Percentiles rank a stretch among this genome's conserved stretches.
phyloP scores from a whole-genome alignment of 1,139 yeast species.

The Debaryomyces sp. region DNA sequence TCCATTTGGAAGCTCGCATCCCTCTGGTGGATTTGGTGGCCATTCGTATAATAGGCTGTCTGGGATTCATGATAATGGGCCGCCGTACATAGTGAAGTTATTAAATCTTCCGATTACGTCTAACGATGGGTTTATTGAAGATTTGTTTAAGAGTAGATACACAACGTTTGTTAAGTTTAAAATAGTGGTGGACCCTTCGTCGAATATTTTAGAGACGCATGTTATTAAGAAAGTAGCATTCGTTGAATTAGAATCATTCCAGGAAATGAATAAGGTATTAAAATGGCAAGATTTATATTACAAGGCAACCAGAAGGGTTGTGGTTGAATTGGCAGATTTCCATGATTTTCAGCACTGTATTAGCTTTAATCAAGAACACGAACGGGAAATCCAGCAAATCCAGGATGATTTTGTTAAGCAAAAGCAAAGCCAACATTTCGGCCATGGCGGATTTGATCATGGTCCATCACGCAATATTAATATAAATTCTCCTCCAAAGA shows the following conservation, averaged over 20 bases:
- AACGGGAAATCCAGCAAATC: constrained; percentile 30
- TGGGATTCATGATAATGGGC: constrained; percentile 32
- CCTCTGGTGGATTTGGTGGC: constrained; percentile 10
- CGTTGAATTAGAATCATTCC: constrained; percentile 53
- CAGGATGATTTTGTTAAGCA: constrained; percentile 34
- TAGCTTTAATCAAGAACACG: constrained; percentile 41
- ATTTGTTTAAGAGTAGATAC: constrained; percentile 46
- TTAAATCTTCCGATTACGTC: constrained; percentile 50
- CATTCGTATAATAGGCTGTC: background rate
- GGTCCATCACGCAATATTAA: constrained; percentile 7
- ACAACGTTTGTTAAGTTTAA: constrained; percentile 44
- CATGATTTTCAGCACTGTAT: constrained; percentile 50
- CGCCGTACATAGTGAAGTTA: constrained; percentile 62
- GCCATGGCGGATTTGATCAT: constrained; percentile 8
- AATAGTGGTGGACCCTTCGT: constrained; percentile 45
- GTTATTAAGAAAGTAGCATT: constrained; percentile 58
- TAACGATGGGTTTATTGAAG: constrained; percentile 42
- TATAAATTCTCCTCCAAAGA: constrained; percentile 11
- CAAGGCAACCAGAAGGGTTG: constrained; percentile 42
- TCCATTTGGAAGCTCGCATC: constrained; percentile 10
- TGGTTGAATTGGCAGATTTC: constrained; percentile 50
- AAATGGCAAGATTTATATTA: constrained; percentile 51
- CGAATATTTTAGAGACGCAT: constrained; percentile 43
- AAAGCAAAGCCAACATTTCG: constrained; percentile 20
- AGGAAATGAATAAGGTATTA: constrained; percentile 49